phyloP scores from a whole-genome alignment of 306 rosid species.

The Albizia julibrissin region DNA sequence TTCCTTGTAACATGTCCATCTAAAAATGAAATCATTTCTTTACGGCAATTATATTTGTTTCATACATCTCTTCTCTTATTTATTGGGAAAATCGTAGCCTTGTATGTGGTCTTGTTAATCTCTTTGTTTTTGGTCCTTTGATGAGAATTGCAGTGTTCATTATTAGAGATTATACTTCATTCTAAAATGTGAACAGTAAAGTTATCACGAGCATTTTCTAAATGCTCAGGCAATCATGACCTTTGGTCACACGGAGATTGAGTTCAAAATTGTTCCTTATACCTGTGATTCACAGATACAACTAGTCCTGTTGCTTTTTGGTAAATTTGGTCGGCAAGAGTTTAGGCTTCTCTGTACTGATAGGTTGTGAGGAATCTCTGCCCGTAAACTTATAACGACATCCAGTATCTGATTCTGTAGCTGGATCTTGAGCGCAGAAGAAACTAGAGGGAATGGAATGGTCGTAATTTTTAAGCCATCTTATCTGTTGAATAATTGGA shows the following conservation, averaged over 20 bases:
- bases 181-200: not conserved
- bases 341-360: not conserved
- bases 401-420: not conserved
- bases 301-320: not conserved
- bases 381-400: not conserved
- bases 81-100: not conserved
- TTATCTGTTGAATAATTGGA: not conserved
- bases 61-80: not conserved
- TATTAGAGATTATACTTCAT: not conserved
- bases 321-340: not conserved
- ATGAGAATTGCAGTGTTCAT: constrained; percentile 18
- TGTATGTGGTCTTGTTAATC: not conserved
- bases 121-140: not conserved
- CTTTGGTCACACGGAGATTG: not conserved
- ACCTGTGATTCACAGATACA: not conserved
- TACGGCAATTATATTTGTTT: constrained; percentile 24
- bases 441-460: not conserved
- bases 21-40: constrained; percentile 45
- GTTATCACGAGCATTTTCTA: not conserved
- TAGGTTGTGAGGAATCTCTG: not conserved
- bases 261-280: not conserved
- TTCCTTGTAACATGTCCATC: constrained; percentile 45
- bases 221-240: not conserved
- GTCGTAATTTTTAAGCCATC: not conserved
- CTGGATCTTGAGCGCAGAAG: not conserved